Evolutionary conservation across 176 grass and related monocot species (phyloP).

Genomic region (Microstegium vimineum): DNA sequence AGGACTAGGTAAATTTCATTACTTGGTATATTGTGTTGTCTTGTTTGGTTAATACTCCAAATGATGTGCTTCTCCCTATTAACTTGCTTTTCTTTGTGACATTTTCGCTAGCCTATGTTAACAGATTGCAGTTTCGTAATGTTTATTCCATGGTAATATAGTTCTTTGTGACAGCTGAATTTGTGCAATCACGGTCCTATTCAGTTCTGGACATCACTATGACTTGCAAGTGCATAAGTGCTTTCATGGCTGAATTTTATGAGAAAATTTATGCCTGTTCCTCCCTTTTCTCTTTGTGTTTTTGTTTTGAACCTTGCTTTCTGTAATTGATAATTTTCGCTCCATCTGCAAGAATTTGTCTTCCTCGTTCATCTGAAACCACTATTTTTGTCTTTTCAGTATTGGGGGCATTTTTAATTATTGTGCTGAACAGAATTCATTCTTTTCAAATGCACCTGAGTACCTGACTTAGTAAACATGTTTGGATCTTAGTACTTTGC

Average conservation of each 20-base stretch:
- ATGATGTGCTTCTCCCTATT: not conserved
- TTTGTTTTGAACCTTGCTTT: slow-evolving; percentile 6
- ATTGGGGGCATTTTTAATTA: not conserved
- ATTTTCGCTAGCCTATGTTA: slow-evolving; percentile 10
- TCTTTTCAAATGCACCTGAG: not conserved
- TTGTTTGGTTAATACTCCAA: not conserved
- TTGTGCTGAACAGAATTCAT: not conserved
- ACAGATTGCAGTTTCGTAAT: not conserved
- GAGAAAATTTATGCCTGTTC: not conserved
- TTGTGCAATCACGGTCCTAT: not conserved
- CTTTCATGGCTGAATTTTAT: not conserved
- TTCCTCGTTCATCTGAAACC: not conserved
- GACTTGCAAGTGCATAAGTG: not conserved
- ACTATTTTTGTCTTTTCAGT: not conserved
- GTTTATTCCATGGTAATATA: slow-evolving; percentile 1
- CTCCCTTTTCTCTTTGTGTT: not conserved
- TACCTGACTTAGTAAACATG: not conserved
- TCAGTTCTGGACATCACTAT: not conserved
- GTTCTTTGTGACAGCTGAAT: not conserved
- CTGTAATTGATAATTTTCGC: not conserved
- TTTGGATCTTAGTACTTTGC: not conserved
- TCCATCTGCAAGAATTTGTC: not conserved
- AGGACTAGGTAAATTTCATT: slow-evolving; percentile 68
- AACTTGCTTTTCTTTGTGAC: not conserved
- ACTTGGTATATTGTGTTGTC: slow-evolving; percentile 8